Base-by-base conservation (phyloP, 2,329 filamentous ascomycete genomes). In the Ceratocystis destructans region DNA sequence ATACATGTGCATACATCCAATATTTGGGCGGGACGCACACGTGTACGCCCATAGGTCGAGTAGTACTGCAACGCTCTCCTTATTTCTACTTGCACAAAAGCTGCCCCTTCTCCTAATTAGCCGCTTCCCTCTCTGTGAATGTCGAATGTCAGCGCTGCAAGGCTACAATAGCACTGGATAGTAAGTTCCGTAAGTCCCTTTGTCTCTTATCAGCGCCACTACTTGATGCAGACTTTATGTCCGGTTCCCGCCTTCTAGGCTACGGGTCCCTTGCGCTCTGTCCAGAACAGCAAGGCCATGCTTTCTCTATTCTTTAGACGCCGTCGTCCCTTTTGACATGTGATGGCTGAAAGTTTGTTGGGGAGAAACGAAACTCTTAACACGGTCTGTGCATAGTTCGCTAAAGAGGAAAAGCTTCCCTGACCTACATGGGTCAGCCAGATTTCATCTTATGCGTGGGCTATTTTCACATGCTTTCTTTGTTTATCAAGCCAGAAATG, bases 401-500 rank as follows among this genome's bases (percentile, higher is more conserved):
- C 55, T 59, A 33, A 37, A 37, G 28, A 59, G 28, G 28, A 59
- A 41, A 59, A 37, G 55, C 55, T 37, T n/a, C 28, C 25, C 17
- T 20, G 53, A n/a, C 17, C 33, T 59, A n/a, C 53, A 37, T 59
- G 55, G 55, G 33, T 59, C 28, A 37, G 55, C 37, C 28, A 37
- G 55, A 31, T 15, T 59, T 31, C 17, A 59, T 20, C 37, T 59
- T 25, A 59, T 59, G 55, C 55, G n/a, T 6, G 50, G 10, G 45
- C 33, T 55, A 48, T 50, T 53, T 50, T 50, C 48, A 64, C 31
- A 50, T 64, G 48, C 45, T 64, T 64, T 46, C 17, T 64, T 41
- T 50, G 45, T 64, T 48, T 48, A 12, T 12, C 22, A 7, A 33
- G 7, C n/a, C 15, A 64, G 37, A 41, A 41, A 5, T 41, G 37